Evolutionary conservation across 2,329 filamentous ascomycete genomes (phyloP), one percentile per base, ranked within the genome.

Genomic region (Aspergillus alliaceus): DNA sequence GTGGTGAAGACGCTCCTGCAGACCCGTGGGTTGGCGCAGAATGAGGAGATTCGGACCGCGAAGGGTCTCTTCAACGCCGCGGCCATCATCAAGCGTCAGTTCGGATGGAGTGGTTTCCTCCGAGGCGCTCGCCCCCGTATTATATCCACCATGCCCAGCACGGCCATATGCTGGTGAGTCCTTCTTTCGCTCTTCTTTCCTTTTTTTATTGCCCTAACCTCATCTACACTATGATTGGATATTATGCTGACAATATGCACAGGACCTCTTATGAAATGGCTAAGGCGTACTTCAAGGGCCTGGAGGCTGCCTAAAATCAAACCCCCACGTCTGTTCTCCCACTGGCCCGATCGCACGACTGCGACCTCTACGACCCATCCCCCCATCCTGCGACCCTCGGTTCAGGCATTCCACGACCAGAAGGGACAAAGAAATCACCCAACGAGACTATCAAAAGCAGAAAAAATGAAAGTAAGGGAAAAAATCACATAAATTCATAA

Each of bases 1-100:
- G 95, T 99, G 35, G 95, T 99, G 75, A 99, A 99, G 82, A 99
- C 95, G 1, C 87, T 99, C 76, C 79, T 99, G 66, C 95, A 99
- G 76, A 99, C 95, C 8, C 85, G 93, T 68, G 95, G 95, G 51
- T 90, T 88, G 47, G 91, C 91, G 0, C 81, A 83, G 22, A 95
- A 97, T 69, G 77, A 85, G 15, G 91, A 97, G 71, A 84, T 96
- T 58, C 84, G 92, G 61, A 88, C 86, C n/a, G 91, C 92, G n/a
- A 91, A 87, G 69, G 89, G 93, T 7, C 85, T 97, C 62, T 77
- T 85, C 65, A 87, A 90, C 44, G 93, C 92, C 7, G 93, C 91
- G 61, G 82, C 83, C 61, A 86, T 97, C 58, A 87, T 97, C 62
- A 90, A 92, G 74, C 84, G 86, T 67, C 86, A 93, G 70, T 93